Percentiles rank a stretch among this genome's conserved stretches.
phyloP scores from a whole-genome alignment of 2,329 filamentous ascomycete genomes.

The Penicillium sp. region DNA sequence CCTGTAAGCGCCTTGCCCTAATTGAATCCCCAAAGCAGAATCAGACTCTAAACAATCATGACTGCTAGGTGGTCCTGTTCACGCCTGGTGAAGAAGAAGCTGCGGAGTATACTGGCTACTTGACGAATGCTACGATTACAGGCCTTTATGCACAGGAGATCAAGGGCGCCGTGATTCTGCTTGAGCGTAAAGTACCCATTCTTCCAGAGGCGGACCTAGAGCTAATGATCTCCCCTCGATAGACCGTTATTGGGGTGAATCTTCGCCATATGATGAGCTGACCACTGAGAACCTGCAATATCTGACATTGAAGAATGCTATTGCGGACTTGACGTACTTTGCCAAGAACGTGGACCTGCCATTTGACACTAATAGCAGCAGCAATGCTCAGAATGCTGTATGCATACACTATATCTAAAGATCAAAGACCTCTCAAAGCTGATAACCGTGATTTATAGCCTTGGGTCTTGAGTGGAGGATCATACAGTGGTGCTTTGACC shows the following conservation, averaged over 20 bases:
- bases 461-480: constrained; percentile 59
- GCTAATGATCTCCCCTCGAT: neutral
- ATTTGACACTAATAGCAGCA: constrained; percentile 51
- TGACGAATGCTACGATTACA: constrained; percentile 52
- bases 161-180: constrained; percentile 54
- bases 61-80: constrained; percentile 48
- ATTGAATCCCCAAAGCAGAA: neutral
- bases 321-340: constrained; percentile 57
- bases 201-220: neutral
- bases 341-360: constrained; percentile 55
- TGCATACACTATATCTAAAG: neutral
- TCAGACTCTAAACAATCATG: neutral
- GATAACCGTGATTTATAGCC: constrained; percentile 37
- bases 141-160: constrained; percentile 55
- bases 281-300: constrained; percentile 56
- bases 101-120: constrained; percentile 49
- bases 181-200: constrained; percentile 50
- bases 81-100: constrained; percentile 56
- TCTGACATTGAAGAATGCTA: constrained; percentile 55
- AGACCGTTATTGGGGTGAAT: constrained; percentile 61
- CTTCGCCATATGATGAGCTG: constrained; percentile 53
- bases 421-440: neutral
- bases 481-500: constrained; percentile 57
- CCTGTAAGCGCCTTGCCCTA: constrained; percentile 41
- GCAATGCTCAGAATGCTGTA: constrained; percentile 52